Percentiles rank a stretch among this genome's conserved stretches.
These are phyloP conservation scores for Lachancea quebecensis DNA, from an alignment of 805 yeast genomes.

Conservation along the genomic window DNA sequence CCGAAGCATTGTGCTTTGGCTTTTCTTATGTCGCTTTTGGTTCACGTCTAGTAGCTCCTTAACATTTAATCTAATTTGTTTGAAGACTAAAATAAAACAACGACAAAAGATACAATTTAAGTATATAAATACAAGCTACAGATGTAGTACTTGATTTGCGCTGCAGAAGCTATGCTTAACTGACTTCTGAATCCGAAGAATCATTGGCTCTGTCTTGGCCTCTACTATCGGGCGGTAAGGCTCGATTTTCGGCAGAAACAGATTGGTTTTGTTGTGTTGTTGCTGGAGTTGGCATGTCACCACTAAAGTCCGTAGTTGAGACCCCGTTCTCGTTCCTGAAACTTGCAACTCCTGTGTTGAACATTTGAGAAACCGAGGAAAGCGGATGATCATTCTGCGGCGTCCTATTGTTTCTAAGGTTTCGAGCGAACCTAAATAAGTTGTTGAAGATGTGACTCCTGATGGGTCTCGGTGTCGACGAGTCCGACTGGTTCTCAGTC, in stretches of 20 bases:
- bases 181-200: too few species aligned
- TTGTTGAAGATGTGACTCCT: conserved; percentile 6
- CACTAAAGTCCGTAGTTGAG: conserved; percentile 12
- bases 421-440: conserved; percentile 4
- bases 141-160: too few species aligned
- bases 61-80: neutral
- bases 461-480: neutral
- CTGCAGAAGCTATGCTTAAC: too few species aligned
- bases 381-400: neutral
- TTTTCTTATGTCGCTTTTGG: too few species aligned
- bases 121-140: neutral
- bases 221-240: neutral
- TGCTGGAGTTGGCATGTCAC: conserved; percentile 10
- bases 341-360: conserved; percentile 31
- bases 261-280: neutral
- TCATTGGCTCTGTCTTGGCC: neutral
- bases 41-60: too few species aligned
- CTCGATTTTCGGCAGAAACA: neutral
- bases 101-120: neutral
- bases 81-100: neutral
- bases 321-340: conserved; percentile 28
- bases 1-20: conserved; percentile 46
- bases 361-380: conserved; percentile 9
- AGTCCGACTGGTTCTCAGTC: neutral
- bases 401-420: neutral